Conservation (phyloP, 1,139 yeast species). For the Torulaspora pretoriensis region DNA sequence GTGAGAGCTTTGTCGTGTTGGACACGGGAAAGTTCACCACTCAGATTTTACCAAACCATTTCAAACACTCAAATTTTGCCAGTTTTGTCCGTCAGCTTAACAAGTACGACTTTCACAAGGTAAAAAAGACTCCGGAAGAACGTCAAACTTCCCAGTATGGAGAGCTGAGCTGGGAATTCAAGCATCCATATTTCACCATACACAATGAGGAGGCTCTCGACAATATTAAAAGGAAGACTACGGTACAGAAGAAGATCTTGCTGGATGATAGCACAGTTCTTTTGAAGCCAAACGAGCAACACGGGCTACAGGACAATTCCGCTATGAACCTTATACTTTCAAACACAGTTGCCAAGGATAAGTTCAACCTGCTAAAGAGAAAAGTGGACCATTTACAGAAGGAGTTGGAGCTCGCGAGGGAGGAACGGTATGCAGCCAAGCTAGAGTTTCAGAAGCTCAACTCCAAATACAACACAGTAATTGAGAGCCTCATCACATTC, state of each 20-base stretch:
- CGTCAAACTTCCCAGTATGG: constrained; percentile 55
- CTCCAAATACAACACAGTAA: constrained; percentile 58
- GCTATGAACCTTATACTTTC: constrained; percentile 20
- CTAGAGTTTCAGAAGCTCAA: constrained; percentile 46
- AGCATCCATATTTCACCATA: constrained; percentile 79
- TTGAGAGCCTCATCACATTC: constrained; percentile 55
- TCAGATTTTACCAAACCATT: constrained; percentile 77
- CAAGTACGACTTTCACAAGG: constrained; percentile 98
- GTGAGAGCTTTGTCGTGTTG: constrained; percentile 82
- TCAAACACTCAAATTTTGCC: constrained; percentile 92
- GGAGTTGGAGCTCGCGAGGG: constrained; percentile 42
- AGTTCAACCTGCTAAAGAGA: constrained; percentile 28
- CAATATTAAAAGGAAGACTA: constrained; percentile 41
- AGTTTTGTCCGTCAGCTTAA: constrained; percentile 92
- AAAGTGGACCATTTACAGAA: constrained; percentile 40
- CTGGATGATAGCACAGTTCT: constrained; percentile 26
- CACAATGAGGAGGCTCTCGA: constrained; percentile 40
- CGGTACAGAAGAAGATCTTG: constrained; percentile 47
- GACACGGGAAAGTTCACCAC: constrained; percentile 89
- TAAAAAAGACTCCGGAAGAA: constrained; percentile 46
- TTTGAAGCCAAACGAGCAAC: constrained; percentile 13
- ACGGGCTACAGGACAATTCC: constrained; percentile 13
- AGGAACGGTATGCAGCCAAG: constrained; percentile 42
- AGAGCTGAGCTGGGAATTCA: constrained; percentile 90
- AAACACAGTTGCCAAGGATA: constrained; percentile 28